Base-by-base conservation (phyloP, 768 basidiomycete species). In the Phlebiopsis flavidoalba region DNA sequence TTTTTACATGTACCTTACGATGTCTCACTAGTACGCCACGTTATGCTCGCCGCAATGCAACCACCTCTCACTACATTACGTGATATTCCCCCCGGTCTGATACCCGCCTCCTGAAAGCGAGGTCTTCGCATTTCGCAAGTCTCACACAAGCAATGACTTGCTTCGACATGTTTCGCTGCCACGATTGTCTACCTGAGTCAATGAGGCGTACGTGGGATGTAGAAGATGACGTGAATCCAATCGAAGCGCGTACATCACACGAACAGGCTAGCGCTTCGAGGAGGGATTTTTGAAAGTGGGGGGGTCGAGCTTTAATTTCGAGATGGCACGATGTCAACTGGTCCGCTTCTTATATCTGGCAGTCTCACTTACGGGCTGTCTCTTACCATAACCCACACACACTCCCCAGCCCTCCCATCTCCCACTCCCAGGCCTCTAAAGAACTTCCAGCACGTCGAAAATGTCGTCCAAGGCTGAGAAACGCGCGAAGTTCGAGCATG, bases 401-500 rank as follows among this genome's bases (percentile, higher is more conserved):
- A 26, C 50, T n/a, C 35, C 52, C 31, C 52, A 33, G 31, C 33
- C 11, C 52, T 36, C n/a, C 15, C 52, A 3, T 53, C 12, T 36
- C 3, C 40, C 2, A 43, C 40, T 8, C 40, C 26, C 26, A 2
- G 19, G 19, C 50, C 19, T 49, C 48, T 21, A 7, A 11, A 8
- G 50, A 22, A 26, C 50, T 31, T 12, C 40, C 17, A 12, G 40
- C 17, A 12, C 22, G 26, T 15, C 52, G 1, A 53, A 33, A 12
- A 49, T 49, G 48, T 49, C 48, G 4, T 55, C 54, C n/a, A 71
- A 69, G 55, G 68, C 68, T 3, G 60, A 65, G 53, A 68, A 71
- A 51, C 59, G 88, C 43, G 72, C 73, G 6, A 82, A 80, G 57
- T 98, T 98, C 74, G 81, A 89, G 67, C 79, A 69, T 33, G 88